Base-by-base conservation (phyloP, 352 stramenopile genomes). In the Chrysophaeum taylorii region DNA sequence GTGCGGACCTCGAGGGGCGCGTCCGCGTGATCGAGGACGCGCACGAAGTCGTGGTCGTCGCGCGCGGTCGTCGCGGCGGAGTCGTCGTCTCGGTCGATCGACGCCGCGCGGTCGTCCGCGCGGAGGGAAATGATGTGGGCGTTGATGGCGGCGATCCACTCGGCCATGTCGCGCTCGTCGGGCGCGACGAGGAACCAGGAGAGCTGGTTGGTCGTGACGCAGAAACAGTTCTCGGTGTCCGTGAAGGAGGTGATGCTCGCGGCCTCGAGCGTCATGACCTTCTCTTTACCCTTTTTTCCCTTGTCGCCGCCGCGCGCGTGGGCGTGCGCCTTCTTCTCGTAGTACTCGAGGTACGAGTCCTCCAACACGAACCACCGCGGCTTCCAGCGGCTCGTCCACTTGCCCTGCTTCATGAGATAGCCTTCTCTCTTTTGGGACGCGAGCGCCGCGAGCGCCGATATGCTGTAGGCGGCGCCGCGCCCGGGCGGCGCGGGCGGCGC, bases 221-320 rank as follows among this genome's bases (percentile, higher is more conserved):
- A 54, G 45, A 54, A 54, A 25, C 45, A 54, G 45, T 54, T 14
- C 45, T 54, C 45, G 18, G 45, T 54, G 45, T 54, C 45, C 45
- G 45, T 54, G 23, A 54, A 54, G 45, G 45, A 54, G 23, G 7
- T 25, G 18, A 54, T 25, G 45, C 7, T 25, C 7, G 7, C 23
- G 12, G 7, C 12, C 7, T 14, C 12, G 23, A 54, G 45, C 18
- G 18, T 16, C 45, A 54, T 54, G 45, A 54, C 12, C 23, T 54
- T 54, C 4, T 14, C 12, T 25, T 54, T 25, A 12, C 14, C 41
- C 41, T 14, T 14, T 29, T 25, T 54, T 25, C 41, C 14, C 41
- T 21, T 12, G 14, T 48, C 41, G 41, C 41, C 41, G 41, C 14
- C 41, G 41, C 12, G 41, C 41, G 41, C 41, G 41, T 48, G 14